Evolutionary conservation across 1,284 basidiomycete species (phyloP).

Genomic region (Pseudozyma thailandica): DNA sequence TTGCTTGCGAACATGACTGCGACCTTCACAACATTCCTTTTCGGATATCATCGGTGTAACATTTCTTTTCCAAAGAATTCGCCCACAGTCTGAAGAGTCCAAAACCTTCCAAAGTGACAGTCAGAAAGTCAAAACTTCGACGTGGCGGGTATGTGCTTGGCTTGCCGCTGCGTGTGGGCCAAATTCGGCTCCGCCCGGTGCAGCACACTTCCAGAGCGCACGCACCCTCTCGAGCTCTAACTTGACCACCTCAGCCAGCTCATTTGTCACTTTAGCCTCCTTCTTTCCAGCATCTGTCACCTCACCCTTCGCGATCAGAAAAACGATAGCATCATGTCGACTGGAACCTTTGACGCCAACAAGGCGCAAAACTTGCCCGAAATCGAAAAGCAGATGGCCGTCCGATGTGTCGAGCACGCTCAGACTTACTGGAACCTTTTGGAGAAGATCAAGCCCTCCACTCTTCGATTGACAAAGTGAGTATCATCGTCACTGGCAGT

Average conservation of each 20-base stretch:
- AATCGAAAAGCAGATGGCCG: slow-evolving; percentile 96
- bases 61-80: no score
- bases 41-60: no score
- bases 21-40: no score
- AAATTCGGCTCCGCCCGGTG: slow-evolving; percentile 10
- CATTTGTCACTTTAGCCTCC: no score
- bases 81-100: no score
- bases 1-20: no score
- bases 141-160: not conserved
- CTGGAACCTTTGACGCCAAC: slow-evolving; percentile 62
- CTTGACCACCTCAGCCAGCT: not conserved
- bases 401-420: slow-evolving; percentile 82
- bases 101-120: no score
- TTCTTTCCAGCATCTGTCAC: not conserved
- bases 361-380: slow-evolving; percentile 83
- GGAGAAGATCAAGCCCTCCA: slow-evolving; percentile 80
- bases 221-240: slow-evolving; percentile 6
- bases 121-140: not conserved
- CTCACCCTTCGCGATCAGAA: not conserved
- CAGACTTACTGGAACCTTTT: slow-evolving; percentile 96
- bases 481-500: slow-evolving; percentile 8
- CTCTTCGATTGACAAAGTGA: slow-evolving; percentile 83
- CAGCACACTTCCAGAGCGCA: slow-evolving; percentile 1
- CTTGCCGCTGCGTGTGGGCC: not conserved
- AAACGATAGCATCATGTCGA: slow-evolving; percentile 40